Percentiles rank a stretch among this genome's conserved stretches.
These are phyloP conservation scores for Hondaea fermentalgiana DNA, from an alignment of 108 stramenopile genomes.

Conservation along the genomic window DNA sequence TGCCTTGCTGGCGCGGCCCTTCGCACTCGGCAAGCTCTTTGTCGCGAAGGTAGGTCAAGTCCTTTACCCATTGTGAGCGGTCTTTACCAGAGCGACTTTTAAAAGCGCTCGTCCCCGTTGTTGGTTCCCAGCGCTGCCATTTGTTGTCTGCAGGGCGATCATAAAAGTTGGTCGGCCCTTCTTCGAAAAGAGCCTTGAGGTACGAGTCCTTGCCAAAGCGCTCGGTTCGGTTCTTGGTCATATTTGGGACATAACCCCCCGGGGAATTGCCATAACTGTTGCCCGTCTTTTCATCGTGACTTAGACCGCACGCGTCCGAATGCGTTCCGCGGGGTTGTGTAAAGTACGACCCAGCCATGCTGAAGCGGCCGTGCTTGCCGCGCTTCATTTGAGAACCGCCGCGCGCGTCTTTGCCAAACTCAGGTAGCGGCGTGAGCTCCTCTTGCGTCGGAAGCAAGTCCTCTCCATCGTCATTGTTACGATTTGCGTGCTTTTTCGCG, in stretches of 20 bases:
- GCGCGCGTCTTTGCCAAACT: not conserved
- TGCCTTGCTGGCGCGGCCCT: not conserved
- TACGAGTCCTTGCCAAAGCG: constrained; percentile 13
- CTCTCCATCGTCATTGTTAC: not conserved
- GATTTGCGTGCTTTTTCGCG: not conserved
- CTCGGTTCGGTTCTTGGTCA: not conserved
- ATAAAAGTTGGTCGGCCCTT: not conserved
- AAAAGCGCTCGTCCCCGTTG: not conserved
- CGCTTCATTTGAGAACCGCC: not conserved
- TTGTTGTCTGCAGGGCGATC: not conserved
- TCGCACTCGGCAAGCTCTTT: not conserved
- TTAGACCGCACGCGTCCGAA: not conserved
- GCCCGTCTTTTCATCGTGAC: not conserved
- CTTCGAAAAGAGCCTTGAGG: not conserved
- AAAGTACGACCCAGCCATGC: not conserved
- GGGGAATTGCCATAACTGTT: not conserved
- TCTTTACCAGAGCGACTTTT: not conserved
- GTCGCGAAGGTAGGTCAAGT: not conserved
- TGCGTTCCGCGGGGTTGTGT: not conserved
- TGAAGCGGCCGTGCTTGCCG: not conserved
- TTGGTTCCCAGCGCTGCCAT: not conserved
- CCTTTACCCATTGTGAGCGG: not conserved
- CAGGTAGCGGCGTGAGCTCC: not conserved
- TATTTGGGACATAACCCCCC: not conserved
- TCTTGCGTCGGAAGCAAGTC: not conserved